Conservation (phyloP, 1,139 yeast genomes). For the Taiozyma sp. region DNA sequence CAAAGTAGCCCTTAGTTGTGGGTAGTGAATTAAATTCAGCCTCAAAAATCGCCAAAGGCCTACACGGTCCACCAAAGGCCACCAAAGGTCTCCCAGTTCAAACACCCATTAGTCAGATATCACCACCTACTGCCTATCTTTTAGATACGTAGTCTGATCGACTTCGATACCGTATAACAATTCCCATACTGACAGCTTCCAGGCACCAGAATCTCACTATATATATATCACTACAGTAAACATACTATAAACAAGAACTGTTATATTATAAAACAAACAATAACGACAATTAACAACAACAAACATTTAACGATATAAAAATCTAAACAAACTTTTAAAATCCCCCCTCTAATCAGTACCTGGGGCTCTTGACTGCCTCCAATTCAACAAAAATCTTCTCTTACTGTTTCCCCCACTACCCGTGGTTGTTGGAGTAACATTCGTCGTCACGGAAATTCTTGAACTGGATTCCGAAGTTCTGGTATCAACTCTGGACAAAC, state of each 20-base stretch:
- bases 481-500: conserved; percentile 17
- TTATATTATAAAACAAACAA: background rate
- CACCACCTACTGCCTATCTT: too few relatives aligned
- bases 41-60: too few relatives aligned
- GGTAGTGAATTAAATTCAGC: background rate
- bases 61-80: too few relatives aligned
- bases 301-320: background rate
- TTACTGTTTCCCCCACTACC: conserved; percentile 23
- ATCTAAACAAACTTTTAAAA: background rate
- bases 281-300: background rate
- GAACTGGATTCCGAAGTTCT: conserved; percentile 23
- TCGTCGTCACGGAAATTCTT: conserved; percentile 8
- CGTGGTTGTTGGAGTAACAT: conserved; percentile 12
- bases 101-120: too few relatives aligned
- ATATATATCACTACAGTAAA: too few relatives aligned
- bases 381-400: conserved; percentile 40
- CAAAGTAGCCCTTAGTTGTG: background rate
- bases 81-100: too few relatives aligned
- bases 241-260: too few relatives aligned
- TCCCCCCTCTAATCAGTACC: background rate
- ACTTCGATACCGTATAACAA: too few relatives aligned
- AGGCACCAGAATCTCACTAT: too few relatives aligned
- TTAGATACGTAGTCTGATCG: too few relatives aligned
- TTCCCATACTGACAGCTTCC: too few relatives aligned
- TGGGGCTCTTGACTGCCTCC: conserved; percentile 33